A percentile compares a stretch with the other conserved stretches of the same genome.
Conservation (phyloP, 2,329 filamentous ascomycete species). For the Aureobasidium vineae region DNA sequence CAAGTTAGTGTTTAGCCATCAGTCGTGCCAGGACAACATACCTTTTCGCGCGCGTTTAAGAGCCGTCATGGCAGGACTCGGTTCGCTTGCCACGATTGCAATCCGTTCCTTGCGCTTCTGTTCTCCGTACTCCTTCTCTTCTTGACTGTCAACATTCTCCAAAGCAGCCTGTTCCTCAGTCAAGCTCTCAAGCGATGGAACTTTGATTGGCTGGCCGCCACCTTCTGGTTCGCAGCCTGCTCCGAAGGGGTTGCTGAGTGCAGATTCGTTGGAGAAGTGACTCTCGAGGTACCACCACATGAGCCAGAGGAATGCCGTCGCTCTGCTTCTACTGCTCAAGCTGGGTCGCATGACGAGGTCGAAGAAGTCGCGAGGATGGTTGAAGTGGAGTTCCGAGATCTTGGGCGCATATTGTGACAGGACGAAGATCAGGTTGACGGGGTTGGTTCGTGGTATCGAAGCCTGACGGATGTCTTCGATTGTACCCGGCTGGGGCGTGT, state of each 20-base stretch:
- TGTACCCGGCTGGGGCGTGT: conserved; percentile 77
- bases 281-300: conserved; percentile 99
- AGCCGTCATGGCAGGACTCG: conserved; percentile 61
- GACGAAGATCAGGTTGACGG: conserved; percentile 95
- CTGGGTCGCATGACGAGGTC: conserved; percentile 92
- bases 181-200: conserved; percentile 66
- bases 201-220: conserved; percentile 52
- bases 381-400: conserved; percentile 90
- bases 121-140: conserved; percentile 68
- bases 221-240: conserved; percentile 46
- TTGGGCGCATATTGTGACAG: conserved; percentile 87
- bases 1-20: conserved; percentile 16
- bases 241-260: conserved; percentile 88
- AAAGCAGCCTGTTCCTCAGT: conserved; percentile 61
- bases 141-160: conserved; percentile 72
- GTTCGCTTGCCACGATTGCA: conserved; percentile 70
- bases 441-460: conserved; percentile 78
- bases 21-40: conserved; percentile 33
- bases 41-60: conserved; percentile 50
- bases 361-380: conserved; percentile 82
- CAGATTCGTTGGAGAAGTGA: conserved; percentile 85
- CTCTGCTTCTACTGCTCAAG: conserved; percentile 76
- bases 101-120: conserved; percentile 72
- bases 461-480: conserved; percentile 74
- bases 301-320: conserved; percentile 89